Conservation (phyloP, 345 rosid genomes). For the Pelargonium nanum region DNA sequence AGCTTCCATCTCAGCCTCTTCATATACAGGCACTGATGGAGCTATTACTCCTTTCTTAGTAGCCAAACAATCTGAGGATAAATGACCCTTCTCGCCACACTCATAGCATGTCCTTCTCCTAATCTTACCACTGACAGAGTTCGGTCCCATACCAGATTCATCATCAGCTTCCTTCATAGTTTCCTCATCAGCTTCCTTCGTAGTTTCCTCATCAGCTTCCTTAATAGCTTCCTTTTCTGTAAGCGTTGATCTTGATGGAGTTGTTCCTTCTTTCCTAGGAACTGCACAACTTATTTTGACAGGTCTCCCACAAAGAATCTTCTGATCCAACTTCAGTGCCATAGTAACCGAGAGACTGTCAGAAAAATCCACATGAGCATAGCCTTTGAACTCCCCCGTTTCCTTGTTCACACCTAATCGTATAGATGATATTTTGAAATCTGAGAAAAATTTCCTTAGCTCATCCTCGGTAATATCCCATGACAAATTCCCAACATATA, state of each 20-base stretch:
- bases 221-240: not conserved
- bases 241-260: constrained; percentile 11
- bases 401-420: constrained; percentile 77
- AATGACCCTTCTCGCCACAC: not conserved
- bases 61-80: too few relatives aligned
- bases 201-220: not conserved
- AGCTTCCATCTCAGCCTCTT: not conserved
- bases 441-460: constrained; percentile 58
- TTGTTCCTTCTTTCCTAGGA: constrained; percentile 25
- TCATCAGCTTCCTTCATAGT: not conserved
- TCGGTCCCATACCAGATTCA: not conserved
- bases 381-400: constrained; percentile 77
- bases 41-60: too few relatives aligned
- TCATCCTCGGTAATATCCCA: constrained; percentile 84
- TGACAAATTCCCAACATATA: constrained; percentile 74
- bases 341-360: constrained; percentile 44
- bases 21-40: constrained; percentile 1
- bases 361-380: constrained; percentile 75
- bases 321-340: constrained; percentile 84
- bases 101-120: not conserved
- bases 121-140: not conserved
- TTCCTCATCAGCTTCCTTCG: not conserved
- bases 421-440: constrained; percentile 51
- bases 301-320: constrained; percentile 58
- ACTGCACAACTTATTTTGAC: constrained; percentile 83